Conservation (phyloP, 2,329 filamentous ascomycete genomes). For the Pseudocercospora cruenta region DNA sequence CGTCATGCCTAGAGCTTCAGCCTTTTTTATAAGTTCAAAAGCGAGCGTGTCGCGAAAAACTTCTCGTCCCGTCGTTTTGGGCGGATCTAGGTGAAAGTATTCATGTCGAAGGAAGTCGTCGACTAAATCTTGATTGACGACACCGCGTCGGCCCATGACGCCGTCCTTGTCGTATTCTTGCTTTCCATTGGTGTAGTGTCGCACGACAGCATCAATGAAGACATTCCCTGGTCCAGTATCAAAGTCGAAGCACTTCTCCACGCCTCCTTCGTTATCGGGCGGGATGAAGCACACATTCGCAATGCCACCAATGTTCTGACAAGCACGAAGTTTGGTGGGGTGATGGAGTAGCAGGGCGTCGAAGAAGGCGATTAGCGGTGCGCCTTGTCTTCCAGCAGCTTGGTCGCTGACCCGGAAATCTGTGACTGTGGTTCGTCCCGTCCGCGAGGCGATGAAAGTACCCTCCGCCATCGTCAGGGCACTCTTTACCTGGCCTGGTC, state of each 20-base stretch:
- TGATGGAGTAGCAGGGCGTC: slow-evolving; percentile 61
- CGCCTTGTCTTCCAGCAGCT: slow-evolving; percentile 59
- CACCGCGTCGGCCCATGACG: slow-evolving; percentile 35
- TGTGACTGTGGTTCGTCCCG: slow-evolving; percentile 62
- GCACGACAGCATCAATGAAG: slow-evolving; percentile 39
- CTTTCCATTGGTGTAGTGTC: slow-evolving; percentile 38
- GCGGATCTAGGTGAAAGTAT: slow-evolving; percentile 57
- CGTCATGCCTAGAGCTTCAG: slow-evolving; percentile 35
- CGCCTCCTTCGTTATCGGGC: slow-evolving; percentile 40
- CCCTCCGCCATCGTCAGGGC: slow-evolving; percentile 63
- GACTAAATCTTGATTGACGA: slow-evolving; percentile 37
- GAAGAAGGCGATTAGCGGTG: slow-evolving; percentile 62
- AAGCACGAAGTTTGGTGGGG: slow-evolving; percentile 60
- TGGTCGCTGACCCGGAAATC: slow-evolving; percentile 63
- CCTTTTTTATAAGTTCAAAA: slow-evolving; percentile 54
- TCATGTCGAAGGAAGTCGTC: slow-evolving; percentile 42
- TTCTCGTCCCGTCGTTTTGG: slow-evolving; percentile 63
- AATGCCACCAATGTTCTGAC: slow-evolving; percentile 65
- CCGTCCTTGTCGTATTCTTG: slow-evolving; percentile 40
- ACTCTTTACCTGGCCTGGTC: slow-evolving; percentile 50
- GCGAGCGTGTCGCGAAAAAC: slow-evolving; percentile 63
- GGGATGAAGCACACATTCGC: slow-evolving; percentile 65
- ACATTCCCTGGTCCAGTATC: slow-evolving; percentile 41
- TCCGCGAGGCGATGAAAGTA: slow-evolving; percentile 57
- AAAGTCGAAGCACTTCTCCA: slow-evolving; percentile 37